These are phyloP conservation scores for Trametes pubescens DNA, from an alignment of 1,284 basidiomycete species.

Conservation along the genomic window DNA sequence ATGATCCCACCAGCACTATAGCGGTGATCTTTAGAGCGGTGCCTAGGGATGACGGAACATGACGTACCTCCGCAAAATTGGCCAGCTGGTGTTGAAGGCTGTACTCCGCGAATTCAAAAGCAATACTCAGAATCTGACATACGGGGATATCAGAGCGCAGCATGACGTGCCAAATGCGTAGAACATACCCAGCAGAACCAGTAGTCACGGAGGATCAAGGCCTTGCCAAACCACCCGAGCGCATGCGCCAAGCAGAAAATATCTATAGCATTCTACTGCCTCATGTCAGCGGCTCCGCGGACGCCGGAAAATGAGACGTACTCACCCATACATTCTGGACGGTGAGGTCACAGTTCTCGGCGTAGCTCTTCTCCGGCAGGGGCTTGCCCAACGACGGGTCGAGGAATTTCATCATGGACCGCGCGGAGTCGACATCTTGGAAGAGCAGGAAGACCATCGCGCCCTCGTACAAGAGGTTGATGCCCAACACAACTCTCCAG, in stretches of 20 bases:
- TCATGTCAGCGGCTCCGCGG: conserved; percentile 20
- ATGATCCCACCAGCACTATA: conserved; percentile 89
- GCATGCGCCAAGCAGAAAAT: conserved; percentile 86
- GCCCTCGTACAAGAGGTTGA: conserved; percentile 84
- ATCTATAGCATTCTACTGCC: conserved; percentile 72
- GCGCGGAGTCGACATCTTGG: conserved; percentile 82
- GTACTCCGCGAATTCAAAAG: conserved; percentile 87
- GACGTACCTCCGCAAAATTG: conserved; percentile 81
- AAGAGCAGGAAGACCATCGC: conserved; percentile 83
- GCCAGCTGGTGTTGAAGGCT: conserved; percentile 83
- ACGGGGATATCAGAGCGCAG: conserved; percentile 10
- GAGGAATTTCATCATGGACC: conserved; percentile 78
- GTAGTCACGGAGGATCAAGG: conserved; percentile 84
- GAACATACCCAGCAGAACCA: conserved; percentile 86
- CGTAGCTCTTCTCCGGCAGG: conserved; percentile 84
- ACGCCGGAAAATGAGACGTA: conserved; percentile 24
- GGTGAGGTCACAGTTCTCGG: conserved; percentile 79
- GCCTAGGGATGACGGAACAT: conserved; percentile 30
- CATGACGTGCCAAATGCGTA: background rate
- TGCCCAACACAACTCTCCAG: conserved; percentile 77
- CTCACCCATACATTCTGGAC: conserved; percentile 71
- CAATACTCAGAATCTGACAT: conserved; percentile 79
- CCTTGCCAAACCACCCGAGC: conserved; percentile 88
- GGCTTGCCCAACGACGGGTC: conserved; percentile 76
- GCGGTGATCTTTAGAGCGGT: conserved; percentile 23